Evolutionary conservation across 495 filamentous ascomycete genomes (phyloP).

Genomic region (Darksidea phi): DNA sequence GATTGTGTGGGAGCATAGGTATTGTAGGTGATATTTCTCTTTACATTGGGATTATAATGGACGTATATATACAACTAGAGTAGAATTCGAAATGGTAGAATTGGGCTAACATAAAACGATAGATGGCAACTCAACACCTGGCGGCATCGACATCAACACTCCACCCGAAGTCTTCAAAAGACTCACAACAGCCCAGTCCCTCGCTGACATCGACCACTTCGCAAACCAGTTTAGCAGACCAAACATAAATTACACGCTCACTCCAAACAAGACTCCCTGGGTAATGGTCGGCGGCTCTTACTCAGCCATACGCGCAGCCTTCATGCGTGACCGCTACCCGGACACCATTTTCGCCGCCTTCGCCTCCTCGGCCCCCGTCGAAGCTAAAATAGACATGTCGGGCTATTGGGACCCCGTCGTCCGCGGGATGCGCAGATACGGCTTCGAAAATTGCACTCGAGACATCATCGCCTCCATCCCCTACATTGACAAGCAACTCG

Average conservation of each 20-base stretch:
- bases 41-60: not conserved
- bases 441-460: constrained; percentile 53
- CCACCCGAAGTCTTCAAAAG: constrained; percentile 52
- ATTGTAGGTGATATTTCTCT: constrained; percentile 14
- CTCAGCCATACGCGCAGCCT: constrained; percentile 55
- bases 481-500: constrained; percentile 52
- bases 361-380: constrained; percentile 56
- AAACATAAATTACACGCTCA: constrained; percentile 45
- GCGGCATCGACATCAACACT: constrained; percentile 47
- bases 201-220: constrained; percentile 55
- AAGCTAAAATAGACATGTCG: constrained; percentile 58
- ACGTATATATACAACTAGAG: not conserved
- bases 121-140: constrained; percentile 54
- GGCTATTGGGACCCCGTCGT: constrained; percentile 58
- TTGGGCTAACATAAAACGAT: not conserved
- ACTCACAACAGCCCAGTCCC: constrained; percentile 52
- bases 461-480: constrained; percentile 54
- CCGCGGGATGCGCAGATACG: constrained; percentile 53
- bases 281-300: constrained; percentile 61
- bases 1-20: constrained; percentile 62
- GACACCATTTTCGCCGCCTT: constrained; percentile 57
- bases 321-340: constrained; percentile 57
- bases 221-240: constrained; percentile 50
- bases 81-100: not conserved
- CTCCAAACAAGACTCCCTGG: constrained; percentile 55